Conservation (phyloP, 129 eudicot genomes). For the Pittosporum tobira region DNA sequence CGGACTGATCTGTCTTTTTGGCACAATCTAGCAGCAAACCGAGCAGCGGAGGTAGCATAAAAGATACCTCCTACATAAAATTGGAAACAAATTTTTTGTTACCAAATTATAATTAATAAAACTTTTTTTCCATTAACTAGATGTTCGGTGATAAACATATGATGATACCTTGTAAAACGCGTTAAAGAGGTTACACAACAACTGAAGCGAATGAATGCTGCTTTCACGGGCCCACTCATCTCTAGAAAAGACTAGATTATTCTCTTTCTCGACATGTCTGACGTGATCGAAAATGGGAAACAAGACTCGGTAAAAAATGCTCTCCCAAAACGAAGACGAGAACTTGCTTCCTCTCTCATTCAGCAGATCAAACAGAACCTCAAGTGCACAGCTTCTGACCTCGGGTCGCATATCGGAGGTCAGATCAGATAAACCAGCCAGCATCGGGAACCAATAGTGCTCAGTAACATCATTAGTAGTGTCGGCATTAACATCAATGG, state of each 20-base stretch:
- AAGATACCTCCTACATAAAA: slow-evolving; percentile 76
- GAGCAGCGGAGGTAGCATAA: slow-evolving; percentile 87
- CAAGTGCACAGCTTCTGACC: slow-evolving; percentile 95
- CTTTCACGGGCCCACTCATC: slow-evolving; percentile 88
- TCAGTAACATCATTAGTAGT: slow-evolving; percentile 71
- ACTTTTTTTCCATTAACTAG: not conserved
- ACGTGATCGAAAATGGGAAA: slow-evolving; percentile 95
- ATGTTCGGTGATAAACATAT: slow-evolving; percentile 4
- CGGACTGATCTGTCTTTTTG: slow-evolving; percentile 89
- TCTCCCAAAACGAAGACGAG: slow-evolving; percentile 87
- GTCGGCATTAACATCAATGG: slow-evolving; percentile 56
- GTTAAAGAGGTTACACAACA: slow-evolving; percentile 91
- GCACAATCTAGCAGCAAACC: slow-evolving; percentile 91
- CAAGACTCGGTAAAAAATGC: slow-evolving; percentile 74
- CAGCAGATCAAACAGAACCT: slow-evolving; percentile 90
- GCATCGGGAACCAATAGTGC: slow-evolving; percentile 99
- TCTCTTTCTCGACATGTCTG: slow-evolving; percentile 80
- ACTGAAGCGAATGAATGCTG: slow-evolving; percentile 80
- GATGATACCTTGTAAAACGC: slow-evolving; percentile 81
- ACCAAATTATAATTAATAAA: not conserved
- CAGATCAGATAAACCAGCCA: slow-evolving; percentile 94
- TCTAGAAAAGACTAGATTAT: slow-evolving; percentile 32
- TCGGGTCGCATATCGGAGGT: slow-evolving; percentile 88
- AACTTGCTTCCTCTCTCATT: slow-evolving; percentile 93
- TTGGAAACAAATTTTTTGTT: slow-evolving; percentile 5